Conservation (phyloP, 129 eudicot genomes). For the Gnaphalium uliginosum region DNA sequence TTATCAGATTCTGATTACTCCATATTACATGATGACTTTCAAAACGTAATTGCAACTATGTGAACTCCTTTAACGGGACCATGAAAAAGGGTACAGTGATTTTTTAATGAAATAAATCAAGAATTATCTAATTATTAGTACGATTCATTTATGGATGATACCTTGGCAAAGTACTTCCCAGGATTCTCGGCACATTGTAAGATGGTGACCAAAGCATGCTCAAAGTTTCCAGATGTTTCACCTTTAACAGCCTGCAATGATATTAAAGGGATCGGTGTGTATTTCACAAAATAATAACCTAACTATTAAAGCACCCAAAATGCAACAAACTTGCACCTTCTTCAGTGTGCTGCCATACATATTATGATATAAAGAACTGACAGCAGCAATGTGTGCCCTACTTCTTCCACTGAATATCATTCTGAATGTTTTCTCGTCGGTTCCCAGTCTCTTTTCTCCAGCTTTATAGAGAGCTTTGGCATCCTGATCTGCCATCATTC, state of each 20-base stretch:
- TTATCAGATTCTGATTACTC: background rate
- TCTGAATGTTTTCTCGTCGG: constrained; percentile 80
- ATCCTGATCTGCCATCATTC: constrained; percentile 65
- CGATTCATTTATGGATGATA: constrained; percentile 29
- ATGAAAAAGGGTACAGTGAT: background rate
- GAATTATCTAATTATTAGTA: too few species aligned
- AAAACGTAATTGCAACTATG: background rate
- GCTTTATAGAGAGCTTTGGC: constrained; percentile 87
- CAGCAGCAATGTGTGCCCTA: constrained; percentile 77
- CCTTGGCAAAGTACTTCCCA: constrained; percentile 81
- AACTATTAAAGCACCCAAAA: background rate
- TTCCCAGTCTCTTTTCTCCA: constrained; percentile 88
- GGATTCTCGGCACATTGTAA: constrained; percentile 80
- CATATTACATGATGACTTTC: background rate
- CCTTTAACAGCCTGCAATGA: constrained; percentile 65
- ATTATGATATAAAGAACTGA: constrained; percentile 57
- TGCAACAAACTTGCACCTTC: constrained; percentile 46
- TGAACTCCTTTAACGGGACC: background rate
- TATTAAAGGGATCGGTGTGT: background rate
- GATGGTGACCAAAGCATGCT: constrained; percentile 65
- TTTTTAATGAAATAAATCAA: too few species aligned
- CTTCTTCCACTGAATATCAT: constrained; percentile 72
- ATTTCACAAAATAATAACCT: background rate
- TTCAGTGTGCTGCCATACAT: constrained; percentile 60
- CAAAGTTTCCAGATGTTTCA: constrained; percentile 84